Percentiles rank a stretch among this genome's conserved stretches.
phyloP scores from a whole-genome alignment of 495 filamentous ascomycete species.

The Neurospora tetrasperma region DNA sequence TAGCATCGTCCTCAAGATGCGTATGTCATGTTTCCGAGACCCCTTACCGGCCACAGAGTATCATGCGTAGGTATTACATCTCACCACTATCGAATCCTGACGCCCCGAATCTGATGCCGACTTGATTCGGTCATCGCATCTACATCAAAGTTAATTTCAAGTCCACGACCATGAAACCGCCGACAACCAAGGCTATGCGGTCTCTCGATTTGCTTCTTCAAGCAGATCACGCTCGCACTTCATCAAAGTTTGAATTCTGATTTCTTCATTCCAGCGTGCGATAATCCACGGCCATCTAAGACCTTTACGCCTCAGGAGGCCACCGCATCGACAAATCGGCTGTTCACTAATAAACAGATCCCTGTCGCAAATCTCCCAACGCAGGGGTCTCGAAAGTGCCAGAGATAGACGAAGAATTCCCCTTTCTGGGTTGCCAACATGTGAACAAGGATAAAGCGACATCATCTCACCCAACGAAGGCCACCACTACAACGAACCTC shows the following conservation, averaged over 20 bases:
- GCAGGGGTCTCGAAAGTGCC: not conserved
- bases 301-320: slow-evolving; percentile 3
- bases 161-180: not conserved
- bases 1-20: not conserved
- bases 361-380: slow-evolving; percentile 10
- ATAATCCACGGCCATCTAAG: not conserved
- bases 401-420: not conserved
- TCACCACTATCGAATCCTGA: not conserved
- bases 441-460: not conserved
- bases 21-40: not conserved
- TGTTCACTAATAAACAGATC: not conserved
- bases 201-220: not conserved
- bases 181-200: not conserved
- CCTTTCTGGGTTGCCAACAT: not conserved
- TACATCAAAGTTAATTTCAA: not conserved
- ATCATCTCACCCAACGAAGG: not conserved
- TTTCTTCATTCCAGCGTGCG: not conserved
- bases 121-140: not conserved
- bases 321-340: slow-evolving; percentile 1
- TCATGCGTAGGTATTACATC: not conserved
- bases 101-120: not conserved
- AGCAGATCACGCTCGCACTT: not conserved
- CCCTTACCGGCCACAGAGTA: not conserved
- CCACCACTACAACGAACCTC: not conserved
- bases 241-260: not conserved